A percentile compares a stretch with the other conserved stretches of the same genome.
Evolutionary conservation across 106 monocot species (phyloP).

Genomic region (Dendrobium catenatum): DNA sequence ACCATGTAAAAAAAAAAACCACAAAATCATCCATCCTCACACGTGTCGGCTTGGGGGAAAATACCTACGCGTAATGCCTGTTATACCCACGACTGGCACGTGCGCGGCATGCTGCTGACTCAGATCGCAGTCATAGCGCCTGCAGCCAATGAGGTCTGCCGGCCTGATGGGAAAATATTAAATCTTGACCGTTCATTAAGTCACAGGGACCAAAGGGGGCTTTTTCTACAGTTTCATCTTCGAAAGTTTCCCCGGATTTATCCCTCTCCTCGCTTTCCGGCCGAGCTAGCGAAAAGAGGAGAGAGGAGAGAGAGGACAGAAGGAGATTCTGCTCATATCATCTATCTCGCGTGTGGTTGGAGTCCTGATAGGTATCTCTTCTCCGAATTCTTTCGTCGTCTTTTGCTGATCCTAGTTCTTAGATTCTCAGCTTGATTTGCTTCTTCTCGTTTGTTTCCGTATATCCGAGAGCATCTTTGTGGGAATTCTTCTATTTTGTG

Average conservation of each 20-base stretch:
- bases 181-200: neutral
- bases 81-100: neutral
- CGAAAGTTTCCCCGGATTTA: neutral
- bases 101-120: slow-evolving; percentile 2
- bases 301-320: slow-evolving; percentile 6
- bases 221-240: neutral
- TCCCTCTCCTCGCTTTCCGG: neutral
- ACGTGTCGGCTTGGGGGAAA: neutral
- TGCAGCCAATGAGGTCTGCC: neutral
- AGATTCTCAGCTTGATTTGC: neutral
- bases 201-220: neutral
- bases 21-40: neutral
- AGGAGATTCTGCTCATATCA: neutral
- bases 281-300: neutral
- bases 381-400: neutral
- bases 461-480: neutral
- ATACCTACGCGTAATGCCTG: neutral
- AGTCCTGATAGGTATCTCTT: neutral
- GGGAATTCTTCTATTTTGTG: neutral
- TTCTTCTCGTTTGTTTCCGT: neutral
- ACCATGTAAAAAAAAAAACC: too few species aligned
- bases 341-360: neutral
- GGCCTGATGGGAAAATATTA: neutral
- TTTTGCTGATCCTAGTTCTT: neutral
- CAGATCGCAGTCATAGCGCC: neutral